A percentile compares a stretch with the other conserved stretches of the same genome.
Evolutionary conservation across 495 filamentous ascomycete genomes (phyloP).

Genomic region (Aspergillus conjunctus): DNA sequence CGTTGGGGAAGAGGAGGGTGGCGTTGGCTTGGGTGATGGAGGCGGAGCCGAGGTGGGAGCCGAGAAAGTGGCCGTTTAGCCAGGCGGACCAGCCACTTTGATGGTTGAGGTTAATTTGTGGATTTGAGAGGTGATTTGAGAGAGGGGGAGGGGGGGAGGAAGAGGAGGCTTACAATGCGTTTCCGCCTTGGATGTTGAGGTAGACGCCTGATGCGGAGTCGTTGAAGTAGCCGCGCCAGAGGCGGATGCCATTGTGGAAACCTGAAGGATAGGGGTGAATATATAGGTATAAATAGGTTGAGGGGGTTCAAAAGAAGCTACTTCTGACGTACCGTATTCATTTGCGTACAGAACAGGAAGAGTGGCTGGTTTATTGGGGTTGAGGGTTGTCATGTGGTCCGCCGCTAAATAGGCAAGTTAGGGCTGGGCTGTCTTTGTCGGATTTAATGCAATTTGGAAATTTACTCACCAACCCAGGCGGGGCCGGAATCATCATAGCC

Average conservation of each 20-base stretch:
- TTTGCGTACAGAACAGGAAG: slow-evolving; percentile 59
- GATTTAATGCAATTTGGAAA: not conserved
- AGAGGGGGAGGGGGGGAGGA: too few relatives aligned
- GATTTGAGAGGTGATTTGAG: too few relatives aligned
- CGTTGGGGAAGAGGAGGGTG: slow-evolving; percentile 42
- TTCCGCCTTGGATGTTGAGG: slow-evolving; percentile 61
- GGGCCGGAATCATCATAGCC: slow-evolving; percentile 60
- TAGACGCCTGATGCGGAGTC: slow-evolving; percentile 58
- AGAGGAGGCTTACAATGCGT: slow-evolving; percentile 45
- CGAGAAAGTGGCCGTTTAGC: slow-evolving; percentile 56
- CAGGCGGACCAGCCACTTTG: slow-evolving; percentile 56
- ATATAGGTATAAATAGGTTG: not conserved
- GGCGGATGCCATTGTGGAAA: slow-evolving; percentile 65
- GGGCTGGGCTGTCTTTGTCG: not conserved
- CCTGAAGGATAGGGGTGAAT: slow-evolving; percentile 33
- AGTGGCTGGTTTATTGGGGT: slow-evolving; percentile 59
- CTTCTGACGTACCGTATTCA: slow-evolving; percentile 71
- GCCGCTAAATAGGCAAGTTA: slow-evolving; percentile 45
- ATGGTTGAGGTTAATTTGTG: not conserved
- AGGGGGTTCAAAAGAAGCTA: too few relatives aligned
- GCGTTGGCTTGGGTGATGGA: slow-evolving; percentile 35
- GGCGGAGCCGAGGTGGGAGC: slow-evolving; percentile 58
- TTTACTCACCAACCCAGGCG: slow-evolving; percentile 57
- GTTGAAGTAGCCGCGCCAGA: slow-evolving; percentile 72
- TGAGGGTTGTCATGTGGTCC: slow-evolving; percentile 58